phyloP scores from a whole-genome alignment of 1,139 yeast genomes.

The Suhomyces atakaporum region DNA sequence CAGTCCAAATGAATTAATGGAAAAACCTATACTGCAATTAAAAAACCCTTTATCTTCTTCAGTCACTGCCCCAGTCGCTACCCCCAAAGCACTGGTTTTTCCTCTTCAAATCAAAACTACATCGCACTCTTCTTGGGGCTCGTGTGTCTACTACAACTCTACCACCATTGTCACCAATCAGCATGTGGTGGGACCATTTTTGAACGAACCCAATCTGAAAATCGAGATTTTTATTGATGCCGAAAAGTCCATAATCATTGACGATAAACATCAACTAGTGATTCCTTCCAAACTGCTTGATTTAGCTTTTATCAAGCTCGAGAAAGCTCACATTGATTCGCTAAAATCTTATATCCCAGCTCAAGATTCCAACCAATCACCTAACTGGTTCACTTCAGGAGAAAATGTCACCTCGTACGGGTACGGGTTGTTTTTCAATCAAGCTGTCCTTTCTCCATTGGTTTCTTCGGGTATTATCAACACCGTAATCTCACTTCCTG shows the following conservation, averaged over 20 bases:
- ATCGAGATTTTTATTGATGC: slow-evolving; percentile 11
- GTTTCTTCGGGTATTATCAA: slow-evolving; percentile 48
- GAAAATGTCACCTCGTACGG: slow-evolving; percentile 52
- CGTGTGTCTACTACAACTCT: slow-evolving; percentile 31
- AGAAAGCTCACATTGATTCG: not conserved
- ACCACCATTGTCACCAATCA: slow-evolving; percentile 36
- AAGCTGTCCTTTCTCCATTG: slow-evolving; percentile 36
- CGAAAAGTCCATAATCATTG: not conserved
- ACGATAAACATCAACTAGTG: slow-evolving; percentile 12
- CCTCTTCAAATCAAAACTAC: slow-evolving; percentile 16
- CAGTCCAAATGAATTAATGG: too few relatives aligned
- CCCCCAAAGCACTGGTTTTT: slow-evolving; percentile 11
- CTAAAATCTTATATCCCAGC: not conserved
- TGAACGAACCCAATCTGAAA: slow-evolving; percentile 11
- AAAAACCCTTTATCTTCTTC: too few relatives aligned
- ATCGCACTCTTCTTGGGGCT: slow-evolving; percentile 33
- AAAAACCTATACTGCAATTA: too few relatives aligned
- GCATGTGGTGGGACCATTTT: slow-evolving; percentile 36
- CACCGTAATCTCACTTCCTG: slow-evolving; percentile 21
- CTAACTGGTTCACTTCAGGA: slow-evolving; percentile 23
- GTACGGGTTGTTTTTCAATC: slow-evolving; percentile 52
- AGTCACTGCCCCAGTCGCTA: too few relatives aligned
- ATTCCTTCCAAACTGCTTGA: slow-evolving; percentile 36
- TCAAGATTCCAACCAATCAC: not conserved
- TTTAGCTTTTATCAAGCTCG: slow-evolving; percentile 32